These are phyloP conservation scores for Aspergillus luchuensis DNA, from an alignment of 2,329 filamentous ascomycete genomes.

Conservation along the genomic window DNA sequence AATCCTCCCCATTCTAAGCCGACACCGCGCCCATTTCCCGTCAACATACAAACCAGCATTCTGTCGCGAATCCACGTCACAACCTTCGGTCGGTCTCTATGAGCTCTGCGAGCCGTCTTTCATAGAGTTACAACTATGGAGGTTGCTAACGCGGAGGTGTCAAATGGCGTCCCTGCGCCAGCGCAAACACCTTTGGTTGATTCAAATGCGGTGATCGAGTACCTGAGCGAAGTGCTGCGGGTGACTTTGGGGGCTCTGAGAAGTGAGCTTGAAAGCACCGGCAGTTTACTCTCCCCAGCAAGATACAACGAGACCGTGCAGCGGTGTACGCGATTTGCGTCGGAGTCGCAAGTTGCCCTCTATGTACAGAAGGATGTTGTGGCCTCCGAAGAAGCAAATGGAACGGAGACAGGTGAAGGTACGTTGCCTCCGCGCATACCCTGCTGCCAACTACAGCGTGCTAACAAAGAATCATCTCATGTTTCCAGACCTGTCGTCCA, in stretches of 20 bases:
- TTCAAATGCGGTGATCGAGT: constrained; percentile 69
- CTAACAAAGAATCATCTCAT: not conserved
- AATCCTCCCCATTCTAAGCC: constrained; percentile 4
- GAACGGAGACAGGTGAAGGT: constrained; percentile 44
- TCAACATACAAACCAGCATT: constrained; percentile 11
- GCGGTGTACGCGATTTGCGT: constrained; percentile 84
- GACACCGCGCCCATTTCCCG: constrained; percentile 18
- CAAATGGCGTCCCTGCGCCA: constrained; percentile 39
- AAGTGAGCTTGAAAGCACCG: constrained; percentile 75
- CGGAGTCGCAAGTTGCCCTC: constrained; percentile 81
- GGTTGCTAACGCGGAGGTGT: constrained; percentile 39
- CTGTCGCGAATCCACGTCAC: not conserved
- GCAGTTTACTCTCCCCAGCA: constrained; percentile 76
- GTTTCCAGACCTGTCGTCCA: constrained; percentile 30
- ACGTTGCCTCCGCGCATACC: constrained; percentile 22
- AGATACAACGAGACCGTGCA: constrained; percentile 78
- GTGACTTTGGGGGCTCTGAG: constrained; percentile 74
- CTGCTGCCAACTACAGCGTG: not conserved
- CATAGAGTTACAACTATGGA: constrained; percentile 38
- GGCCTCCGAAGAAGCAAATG: constrained; percentile 53
- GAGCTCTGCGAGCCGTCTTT: constrained; percentile 27
- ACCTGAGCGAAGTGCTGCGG: constrained; percentile 70
- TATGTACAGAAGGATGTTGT: constrained; percentile 82
- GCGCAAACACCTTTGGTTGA: constrained; percentile 54
- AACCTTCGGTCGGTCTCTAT: constrained; percentile 28